Evolutionary conservation across 352 stramenopile species (phyloP).

Genomic region (Thalassiosira hispida): DNA sequence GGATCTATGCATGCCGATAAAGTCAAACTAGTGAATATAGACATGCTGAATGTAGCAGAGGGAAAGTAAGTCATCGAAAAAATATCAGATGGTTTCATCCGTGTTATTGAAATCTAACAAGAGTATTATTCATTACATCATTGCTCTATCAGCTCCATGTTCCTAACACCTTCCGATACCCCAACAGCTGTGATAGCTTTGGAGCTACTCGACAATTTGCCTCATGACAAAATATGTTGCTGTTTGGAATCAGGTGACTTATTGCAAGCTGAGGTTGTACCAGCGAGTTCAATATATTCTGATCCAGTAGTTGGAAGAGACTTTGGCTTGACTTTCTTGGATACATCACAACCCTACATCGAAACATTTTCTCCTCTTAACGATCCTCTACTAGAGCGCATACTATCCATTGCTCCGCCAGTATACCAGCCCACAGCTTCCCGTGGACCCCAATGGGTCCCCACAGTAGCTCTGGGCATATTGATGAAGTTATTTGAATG

Average conservation of each 20-base stretch:
- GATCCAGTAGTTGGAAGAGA: neutral
- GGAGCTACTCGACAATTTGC: slow-evolving; percentile 83
- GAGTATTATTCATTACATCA: no score
- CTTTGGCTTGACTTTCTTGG: neutral
- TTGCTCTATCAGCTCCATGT: slow-evolving; percentile 18
- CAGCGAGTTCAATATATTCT: neutral
- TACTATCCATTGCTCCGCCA: slow-evolving; percentile 55
- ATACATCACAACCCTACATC: slow-evolving; percentile 27
- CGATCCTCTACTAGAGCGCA: slow-evolving; percentile 66
- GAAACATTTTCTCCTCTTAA: slow-evolving; percentile 69
- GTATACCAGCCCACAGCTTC: slow-evolving; percentile 28
- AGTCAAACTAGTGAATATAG: slow-evolving; percentile 65
- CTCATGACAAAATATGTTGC: slow-evolving; percentile 78
- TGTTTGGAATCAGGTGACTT: slow-evolving; percentile 51
- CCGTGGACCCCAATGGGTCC: slow-evolving; percentile 63
- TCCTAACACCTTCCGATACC: slow-evolving; percentile 62
- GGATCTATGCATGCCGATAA: slow-evolving; percentile 60
- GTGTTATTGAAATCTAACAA: neutral
- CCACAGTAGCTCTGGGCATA: slow-evolving; percentile 71
- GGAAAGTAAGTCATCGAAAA: slow-evolving; percentile 35
- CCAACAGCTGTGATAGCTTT: slow-evolving; percentile 72
- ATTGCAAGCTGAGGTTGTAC: slow-evolving; percentile 67
- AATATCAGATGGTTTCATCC: neutral
- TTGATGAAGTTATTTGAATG: slow-evolving; percentile 62
- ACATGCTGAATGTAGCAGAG: slow-evolving; percentile 79